Evolutionary conservation across 495 filamentous ascomycete species (phyloP), one percentile per base, ranked within the genome.

Genomic region (Penicillium alfredii): DNA sequence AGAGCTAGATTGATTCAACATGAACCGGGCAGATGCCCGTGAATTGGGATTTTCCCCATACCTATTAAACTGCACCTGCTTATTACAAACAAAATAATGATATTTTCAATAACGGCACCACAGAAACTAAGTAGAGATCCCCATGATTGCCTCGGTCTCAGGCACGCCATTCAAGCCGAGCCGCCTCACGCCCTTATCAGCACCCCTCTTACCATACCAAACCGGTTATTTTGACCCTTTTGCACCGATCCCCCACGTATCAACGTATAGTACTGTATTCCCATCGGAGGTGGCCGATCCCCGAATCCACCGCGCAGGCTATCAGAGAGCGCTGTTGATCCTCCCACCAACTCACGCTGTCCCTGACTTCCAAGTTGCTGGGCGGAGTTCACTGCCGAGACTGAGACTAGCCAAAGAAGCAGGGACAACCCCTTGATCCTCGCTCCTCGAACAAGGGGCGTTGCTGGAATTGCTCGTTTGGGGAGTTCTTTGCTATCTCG

Each of bases 211-310:
- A 44, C 34, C 23, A 29, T 38, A 42, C 29, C 12, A 16, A 22
- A 49, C 39, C 4, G 14, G 10, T n/a, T 14, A 6, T 2, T 6
- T n/a, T 35, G 20, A 29, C n/a, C n/a, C n/a, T 47, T 18, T 30
- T 19, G 4, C 21, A 9, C 2, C 12, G 8, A 15, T 15, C 14
- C 2, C 20, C 4, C 22, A 28, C 29, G n/a, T n/a, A 24, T n/a
- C 23, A 21, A 13, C 17, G 16, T 25, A 37, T 30, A 38, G 31
- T 38, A 47, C 21, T 7, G 27, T 38, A 38, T 15, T 36, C 38
- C 15, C 28, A 35, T 46, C 56, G 56, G 56, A 53, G 35, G 24
- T 40, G 33, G 56, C 53, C 55, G 58, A 51, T 33, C 26, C 29
- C 53, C 47, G 49, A 43, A 23, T n/a, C 35, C 18, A 42, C 14